These are phyloP conservation scores for Oropetium thomaeum DNA, from an alignment of 176 grass and related monocot genomes.

Conservation along the genomic window DNA sequence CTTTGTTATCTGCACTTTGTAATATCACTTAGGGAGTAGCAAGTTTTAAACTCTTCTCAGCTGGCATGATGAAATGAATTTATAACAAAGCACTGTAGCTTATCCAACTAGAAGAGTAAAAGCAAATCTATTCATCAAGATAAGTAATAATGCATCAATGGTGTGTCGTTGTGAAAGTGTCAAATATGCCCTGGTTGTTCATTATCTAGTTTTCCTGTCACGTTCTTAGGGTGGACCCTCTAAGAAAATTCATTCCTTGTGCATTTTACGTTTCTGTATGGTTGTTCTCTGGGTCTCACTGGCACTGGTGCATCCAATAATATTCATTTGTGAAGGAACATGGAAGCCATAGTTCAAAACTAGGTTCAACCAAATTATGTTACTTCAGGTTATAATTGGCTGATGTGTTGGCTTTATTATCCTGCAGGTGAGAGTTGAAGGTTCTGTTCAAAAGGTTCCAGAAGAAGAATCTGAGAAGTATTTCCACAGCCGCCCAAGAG, in stretches of 20 bases:
- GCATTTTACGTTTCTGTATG: neutral
- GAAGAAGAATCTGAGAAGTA: constrained; percentile 92
- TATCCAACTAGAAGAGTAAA: neutral
- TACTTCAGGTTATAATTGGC: constrained; percentile 7
- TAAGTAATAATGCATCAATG: neutral
- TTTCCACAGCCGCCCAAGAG: constrained; percentile 92
- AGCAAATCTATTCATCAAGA: neutral
- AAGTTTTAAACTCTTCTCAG: constrained; percentile 1
- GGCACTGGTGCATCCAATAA: constrained; percentile 3
- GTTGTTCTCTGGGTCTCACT: constrained; percentile 25
- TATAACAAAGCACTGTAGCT: neutral
- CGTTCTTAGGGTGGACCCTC: neutral
- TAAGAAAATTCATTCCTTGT: neutral
- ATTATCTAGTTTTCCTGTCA: neutral
- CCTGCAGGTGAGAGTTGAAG: constrained; percentile 91
- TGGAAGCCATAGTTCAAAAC: neutral
- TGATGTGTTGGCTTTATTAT: constrained; percentile 18
- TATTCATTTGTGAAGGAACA: constrained; percentile 15
- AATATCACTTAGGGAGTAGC: neutral
- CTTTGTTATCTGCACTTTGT: neutral
- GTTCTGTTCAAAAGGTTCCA: constrained; percentile 76
- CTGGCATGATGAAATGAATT: neutral
- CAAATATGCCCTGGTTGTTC: neutral
- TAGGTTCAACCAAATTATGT: neutral
- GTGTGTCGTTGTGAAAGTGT: neutral